A percentile compares a stretch with the other conserved stretches of the same genome.
Evolutionary conservation across 2,329 filamentous ascomycete species (phyloP).

Genomic region (Ilyonectria mors-panacis): DNA sequence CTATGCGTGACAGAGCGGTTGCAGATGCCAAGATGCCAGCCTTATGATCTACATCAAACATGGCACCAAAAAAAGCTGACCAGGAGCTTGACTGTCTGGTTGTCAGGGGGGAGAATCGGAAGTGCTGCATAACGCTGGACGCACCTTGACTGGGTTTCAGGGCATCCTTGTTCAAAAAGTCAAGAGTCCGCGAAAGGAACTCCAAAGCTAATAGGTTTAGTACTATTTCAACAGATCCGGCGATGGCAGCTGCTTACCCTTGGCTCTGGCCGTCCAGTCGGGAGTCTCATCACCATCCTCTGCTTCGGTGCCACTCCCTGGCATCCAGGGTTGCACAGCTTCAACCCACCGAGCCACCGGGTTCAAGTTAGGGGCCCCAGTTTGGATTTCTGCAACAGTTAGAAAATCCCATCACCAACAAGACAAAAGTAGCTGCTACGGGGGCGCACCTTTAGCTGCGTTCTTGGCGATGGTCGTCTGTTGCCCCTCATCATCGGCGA

Average conservation of each 20-base stretch:
- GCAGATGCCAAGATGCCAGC: slow-evolving; percentile 70
- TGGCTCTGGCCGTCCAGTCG: slow-evolving; percentile 69
- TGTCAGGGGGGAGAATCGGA: slow-evolving; percentile 24
- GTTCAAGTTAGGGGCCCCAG: slow-evolving; percentile 59
- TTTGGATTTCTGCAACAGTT: slow-evolving; percentile 60
- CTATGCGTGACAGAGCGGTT: slow-evolving; percentile 66
- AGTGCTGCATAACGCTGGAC: neutral
- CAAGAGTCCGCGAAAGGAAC: slow-evolving; percentile 70
- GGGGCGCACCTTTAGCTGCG: slow-evolving; percentile 59
- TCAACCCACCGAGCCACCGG: slow-evolving; percentile 69
- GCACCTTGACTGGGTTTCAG: slow-evolving; percentile 67
- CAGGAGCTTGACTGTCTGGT: slow-evolving; percentile 59
- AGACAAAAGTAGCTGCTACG: neutral
- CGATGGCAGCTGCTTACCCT: slow-evolving; percentile 54
- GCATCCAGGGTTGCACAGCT: slow-evolving; percentile 70
- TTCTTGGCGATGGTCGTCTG: slow-evolving; percentile 59
- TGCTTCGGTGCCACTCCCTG: slow-evolving; percentile 56
- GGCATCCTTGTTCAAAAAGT: slow-evolving; percentile 61
- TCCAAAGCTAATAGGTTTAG: slow-evolving; percentile 61
- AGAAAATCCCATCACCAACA: slow-evolving; percentile 19
- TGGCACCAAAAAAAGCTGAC: slow-evolving; percentile 71
- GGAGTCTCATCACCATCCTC: slow-evolving; percentile 60
- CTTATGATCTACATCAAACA: slow-evolving; percentile 73
- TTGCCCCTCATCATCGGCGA: slow-evolving; percentile 63
- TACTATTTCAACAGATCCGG: neutral